Base-by-base conservation (phyloP, 805 yeast species). In the Lachancea lanzarotensis region DNA sequence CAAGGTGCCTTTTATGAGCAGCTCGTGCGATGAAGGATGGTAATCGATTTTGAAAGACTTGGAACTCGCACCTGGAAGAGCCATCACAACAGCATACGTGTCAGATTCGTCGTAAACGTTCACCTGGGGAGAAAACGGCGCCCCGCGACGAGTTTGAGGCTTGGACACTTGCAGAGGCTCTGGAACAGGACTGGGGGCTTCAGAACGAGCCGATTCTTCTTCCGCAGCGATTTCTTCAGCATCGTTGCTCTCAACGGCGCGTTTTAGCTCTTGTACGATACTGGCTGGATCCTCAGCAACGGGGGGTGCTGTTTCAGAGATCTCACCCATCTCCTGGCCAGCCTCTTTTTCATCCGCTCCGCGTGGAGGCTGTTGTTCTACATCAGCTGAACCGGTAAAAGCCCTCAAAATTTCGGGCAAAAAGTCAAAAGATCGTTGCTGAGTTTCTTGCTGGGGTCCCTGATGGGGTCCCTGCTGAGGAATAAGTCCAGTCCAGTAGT, bases 31-130 rank as follows among this genome's bases (percentile, higher is more conserved):
- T 1, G 79, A 67, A 31, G 83, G 80, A 53, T 79, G 84, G 60
- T 69, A 79, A 53, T 79, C 81, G 35, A 79, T 70, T 41, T 73
- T 74, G 50, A 79, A 71, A 15, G 74, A 70, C 34, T 71, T 70
- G 18, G 76, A 72, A 27, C 69, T 66, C 2, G 81, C 80, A 39
- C 84, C 84, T n/a, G 84, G 79, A 20, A 79, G 57, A 3, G 82
- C 74, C 11, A 78, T 57, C 1, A 73, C 74, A 11, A 78, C 70
- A 13, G 69, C 55, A 50, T 78, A 79, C 15, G 65, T 60, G 15
- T 67, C 67, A 1, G 68, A 67, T 40, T 68, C 64, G 48, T 79
- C 80, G 51, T 78, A 78, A n/a, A 78, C 72, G 50, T 79, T 80
- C 2, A 78, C 64, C 45, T 76, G 74, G 19, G 84, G 84, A 10